A percentile compares a stretch with the other conserved stretches of the same genome.
Conservation (phyloP, 106 monocot species). For the Dioscorea dumetorum region DNA sequence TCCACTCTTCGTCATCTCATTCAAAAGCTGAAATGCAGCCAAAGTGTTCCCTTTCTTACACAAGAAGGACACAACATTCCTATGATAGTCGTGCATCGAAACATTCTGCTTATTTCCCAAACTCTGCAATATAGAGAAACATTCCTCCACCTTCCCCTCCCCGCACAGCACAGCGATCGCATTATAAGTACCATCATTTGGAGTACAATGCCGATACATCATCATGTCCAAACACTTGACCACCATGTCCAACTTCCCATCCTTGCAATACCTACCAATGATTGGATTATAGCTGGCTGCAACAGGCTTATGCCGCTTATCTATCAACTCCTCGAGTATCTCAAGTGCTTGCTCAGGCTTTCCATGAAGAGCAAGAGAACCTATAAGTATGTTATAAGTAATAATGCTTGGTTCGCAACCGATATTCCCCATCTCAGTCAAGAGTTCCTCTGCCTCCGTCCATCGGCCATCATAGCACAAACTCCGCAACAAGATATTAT, state of each 20-base stretch:
- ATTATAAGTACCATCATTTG: constrained; percentile 80
- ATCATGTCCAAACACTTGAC: constrained; percentile 53
- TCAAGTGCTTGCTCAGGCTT: constrained; percentile 57
- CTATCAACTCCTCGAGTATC: constrained; percentile 52
- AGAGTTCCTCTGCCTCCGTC: constrained; percentile 67
- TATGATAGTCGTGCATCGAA: constrained; percentile 55
- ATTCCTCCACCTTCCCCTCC: constrained; percentile 51
- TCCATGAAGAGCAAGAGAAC: constrained; percentile 48
- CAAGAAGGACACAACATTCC: constrained; percentile 52
- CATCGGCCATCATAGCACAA: constrained; percentile 61
- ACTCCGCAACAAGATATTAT: constrained; percentile 72
- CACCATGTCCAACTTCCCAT: constrained; percentile 54
- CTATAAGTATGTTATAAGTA: constrained; percentile 76
- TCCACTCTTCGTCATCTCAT: constrained; percentile 58
- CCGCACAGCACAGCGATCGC: constrained; percentile 69
- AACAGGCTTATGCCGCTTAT: constrained; percentile 52
- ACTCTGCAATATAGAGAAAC: constrained; percentile 47
- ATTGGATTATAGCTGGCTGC: constrained; percentile 79
- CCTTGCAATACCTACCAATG: constrained; percentile 52
- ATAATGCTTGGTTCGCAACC: constrained; percentile 42
- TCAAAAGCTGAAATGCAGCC: constrained; percentile 61
- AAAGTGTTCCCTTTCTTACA: constrained; percentile 79
- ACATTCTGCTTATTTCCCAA: constrained; percentile 42
- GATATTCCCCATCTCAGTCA: constrained; percentile 55
- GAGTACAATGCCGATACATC: constrained; percentile 30